Evolutionary conservation across 345 rosid species (phyloP).

Genomic region (Syzygium jambos): DNA sequence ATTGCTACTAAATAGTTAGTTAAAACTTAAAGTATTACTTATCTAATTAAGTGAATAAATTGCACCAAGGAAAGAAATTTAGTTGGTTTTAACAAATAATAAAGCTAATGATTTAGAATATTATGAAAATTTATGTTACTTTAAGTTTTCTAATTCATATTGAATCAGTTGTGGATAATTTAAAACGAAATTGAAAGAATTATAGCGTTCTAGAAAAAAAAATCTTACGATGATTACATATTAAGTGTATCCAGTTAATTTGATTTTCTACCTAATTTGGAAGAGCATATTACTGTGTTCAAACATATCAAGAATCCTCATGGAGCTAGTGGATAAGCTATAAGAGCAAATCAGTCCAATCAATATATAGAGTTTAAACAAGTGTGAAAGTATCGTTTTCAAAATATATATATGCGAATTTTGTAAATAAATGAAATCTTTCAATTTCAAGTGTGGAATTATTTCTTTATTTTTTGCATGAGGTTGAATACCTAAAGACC

Average conservation of each 20-base stretch:
- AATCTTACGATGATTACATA: not conserved
- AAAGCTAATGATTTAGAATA: no score
- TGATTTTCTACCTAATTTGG: not conserved
- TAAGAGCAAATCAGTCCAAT: not conserved
- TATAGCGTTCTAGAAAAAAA: not conserved
- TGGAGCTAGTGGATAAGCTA: not conserved
- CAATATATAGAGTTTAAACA: not conserved
- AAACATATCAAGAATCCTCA: not conserved
- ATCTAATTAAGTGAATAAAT: no score
- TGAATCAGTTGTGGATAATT: not conserved
- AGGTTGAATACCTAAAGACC: not conserved
- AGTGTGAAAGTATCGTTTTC: not conserved
- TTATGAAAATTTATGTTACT: not conserved
- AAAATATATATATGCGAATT: not conserved
- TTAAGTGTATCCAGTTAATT: fast-evolving
- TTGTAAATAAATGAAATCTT: not conserved
- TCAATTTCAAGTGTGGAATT: not conserved
- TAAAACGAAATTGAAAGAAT: no score
- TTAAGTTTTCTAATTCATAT: no score
- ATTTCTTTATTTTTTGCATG: not conserved
- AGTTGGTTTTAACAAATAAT: no score
- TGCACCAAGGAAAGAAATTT: not conserved
- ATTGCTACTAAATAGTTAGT: not conserved
- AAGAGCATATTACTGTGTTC: not conserved
- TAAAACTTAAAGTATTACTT: no score